Evolutionary conservation across 202 grass and related monocot genomes (phyloP), one percentile per base, ranked within the genome.

Genomic region (Zoysia matrella): DNA sequence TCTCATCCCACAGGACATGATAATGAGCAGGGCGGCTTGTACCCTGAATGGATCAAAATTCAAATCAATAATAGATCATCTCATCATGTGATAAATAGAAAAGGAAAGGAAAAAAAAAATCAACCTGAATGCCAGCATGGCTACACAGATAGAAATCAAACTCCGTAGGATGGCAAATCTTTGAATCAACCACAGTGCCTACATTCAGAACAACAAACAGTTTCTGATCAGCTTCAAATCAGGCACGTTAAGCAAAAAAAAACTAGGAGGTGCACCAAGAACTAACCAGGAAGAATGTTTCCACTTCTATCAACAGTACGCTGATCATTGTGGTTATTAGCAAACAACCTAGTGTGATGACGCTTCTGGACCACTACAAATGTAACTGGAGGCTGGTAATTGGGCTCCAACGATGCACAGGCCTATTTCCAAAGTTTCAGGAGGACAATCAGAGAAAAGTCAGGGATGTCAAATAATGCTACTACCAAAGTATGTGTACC

Each of bases 11-110:
- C 22, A 22, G 22, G 22, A 22, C 22, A 22, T 22, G 22, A 86
- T 99, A 99, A 81, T 99, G 97, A 15, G 97, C 91, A 73, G 97
- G 97, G 1, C 97, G 92, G 77, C 97, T 99, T 18, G 97, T 99
- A 48, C 97, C 97, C 96, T 98, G 65, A 55, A 91, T 69, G 45
- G 15, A 60, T 56, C 4, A 58, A 75, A 41, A 51, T 12, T 43
- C 11, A 3, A 73, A 81, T 85, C 73, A 91, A 65, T 71, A 80
- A 83, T 57, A 50, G 53, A 4, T 12, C 48, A 78, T 63, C 50
- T 43, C 12, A 71, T 47, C 16, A 71, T 44, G 15, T 65, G 6
- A 54, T 3, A 30, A 58, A 70, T 11, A 14, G 52, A n/a, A 58
- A 61, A 22, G 70, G 36, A 16, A 4, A 51, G 54, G 44, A n/a